Base-by-base conservation (phyloP, 768 basidiomycete genomes). In the Coprinopsis marcescibilis region DNA sequence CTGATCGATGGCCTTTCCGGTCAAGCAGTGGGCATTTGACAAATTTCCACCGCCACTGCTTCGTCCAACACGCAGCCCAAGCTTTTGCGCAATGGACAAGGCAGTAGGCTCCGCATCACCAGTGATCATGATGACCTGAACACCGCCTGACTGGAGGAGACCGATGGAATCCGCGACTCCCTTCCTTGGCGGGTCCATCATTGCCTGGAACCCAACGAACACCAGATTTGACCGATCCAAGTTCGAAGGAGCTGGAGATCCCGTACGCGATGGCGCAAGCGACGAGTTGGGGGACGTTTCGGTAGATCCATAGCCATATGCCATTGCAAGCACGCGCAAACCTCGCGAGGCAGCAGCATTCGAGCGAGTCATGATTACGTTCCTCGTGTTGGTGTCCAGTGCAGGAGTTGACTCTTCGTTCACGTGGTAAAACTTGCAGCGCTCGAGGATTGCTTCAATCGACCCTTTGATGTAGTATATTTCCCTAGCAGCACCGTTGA, bases 81-180 rank as follows among this genome's bases (percentile, higher is more conserved):
- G 76, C 56, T 89, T 75, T 57, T 79, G 76, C 27, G 92, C 95
- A 48, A 96, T 95, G 40, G 88, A 81, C 26, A 94, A 58, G 2
- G 95, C 94, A 1, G 94, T 98, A 45, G 83, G 75, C 63, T 93
- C 90, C 27, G 92, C 84, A 57, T 98, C 94, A 3, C 94, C 94
- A 0, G 95, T 97, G 60, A 97, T 96, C 94, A 98, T 97, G 35
- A 97, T 85, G n/a, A 97, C 83, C 57, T 94, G 91, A 40, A 98
- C 86, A 3, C 93, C 91, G 20, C 88, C 93, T 21, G 72, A 67
- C 58, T 93, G 89, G 27, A 97, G 70, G 23, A 87, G 67, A 30
- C 73, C 75, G 52, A 98, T 85, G 15, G 95, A 84, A 55, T 91
- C 89, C 3, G 88, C 84, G n/a, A 97, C 92, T 23, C 93, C 95